Evolutionary conservation across 768 basidiomycete species (phyloP).

Genomic region (Leccinum boreale): DNA sequence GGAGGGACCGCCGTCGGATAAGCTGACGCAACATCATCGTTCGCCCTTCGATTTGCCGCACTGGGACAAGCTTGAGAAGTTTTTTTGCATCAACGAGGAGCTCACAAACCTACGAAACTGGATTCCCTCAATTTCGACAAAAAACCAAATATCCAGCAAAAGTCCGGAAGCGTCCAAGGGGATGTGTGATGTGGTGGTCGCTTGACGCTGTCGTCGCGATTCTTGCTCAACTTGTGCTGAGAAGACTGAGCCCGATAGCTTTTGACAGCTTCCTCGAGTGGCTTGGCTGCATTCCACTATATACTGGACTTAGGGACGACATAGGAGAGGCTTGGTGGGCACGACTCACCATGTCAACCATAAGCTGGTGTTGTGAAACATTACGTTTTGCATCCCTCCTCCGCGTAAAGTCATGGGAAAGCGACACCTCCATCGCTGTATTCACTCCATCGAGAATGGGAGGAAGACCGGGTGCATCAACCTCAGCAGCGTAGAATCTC

Average conservation of each 20-base stretch:
- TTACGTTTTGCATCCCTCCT: constrained; percentile 6
- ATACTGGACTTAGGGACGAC: background rate
- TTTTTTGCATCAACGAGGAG: background rate
- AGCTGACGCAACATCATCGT: constrained; percentile 42
- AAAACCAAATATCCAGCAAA: background rate
- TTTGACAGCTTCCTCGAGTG: constrained; percentile 30
- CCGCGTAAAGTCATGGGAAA: constrained; percentile 40
- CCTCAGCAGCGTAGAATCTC: constrained; percentile 60
- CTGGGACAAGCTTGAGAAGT: constrained; percentile 29
- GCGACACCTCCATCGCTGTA: constrained; percentile 27
- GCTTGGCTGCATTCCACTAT: constrained; percentile 45
- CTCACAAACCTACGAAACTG: constrained; percentile 26
- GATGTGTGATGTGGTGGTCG: background rate
- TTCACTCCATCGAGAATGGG: constrained; percentile 14
- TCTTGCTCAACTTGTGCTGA: background rate
- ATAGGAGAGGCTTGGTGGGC: background rate
- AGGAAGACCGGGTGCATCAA: constrained; percentile 26
- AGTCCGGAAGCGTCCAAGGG: background rate
- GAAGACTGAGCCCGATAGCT: background rate
- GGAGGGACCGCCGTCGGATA: constrained; percentile 35
- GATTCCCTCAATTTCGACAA: constrained; percentile 15
- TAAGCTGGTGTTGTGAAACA: constrained; percentile 21
- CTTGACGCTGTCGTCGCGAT: constrained; percentile 1
- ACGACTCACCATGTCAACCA: constrained; percentile 42
- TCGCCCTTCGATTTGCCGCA: constrained; percentile 60